Evolutionary conservation across 495 filamentous ascomycete genomes (phyloP), one percentile per base, ranked within the genome.

Genomic region (Penicillium turbatum): DNA sequence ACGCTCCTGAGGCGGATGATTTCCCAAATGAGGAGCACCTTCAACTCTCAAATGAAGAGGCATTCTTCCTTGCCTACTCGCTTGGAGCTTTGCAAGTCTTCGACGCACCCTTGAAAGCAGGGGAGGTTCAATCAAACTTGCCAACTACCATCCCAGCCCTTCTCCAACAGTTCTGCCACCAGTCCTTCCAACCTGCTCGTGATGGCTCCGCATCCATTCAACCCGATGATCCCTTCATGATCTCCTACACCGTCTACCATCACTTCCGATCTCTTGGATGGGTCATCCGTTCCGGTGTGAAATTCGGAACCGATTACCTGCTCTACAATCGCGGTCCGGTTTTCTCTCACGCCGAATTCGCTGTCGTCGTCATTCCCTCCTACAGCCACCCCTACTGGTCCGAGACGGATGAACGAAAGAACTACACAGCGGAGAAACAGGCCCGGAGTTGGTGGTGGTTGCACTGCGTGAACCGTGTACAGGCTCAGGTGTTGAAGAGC

Each of bases 181-280:
- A 85, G 56, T 89, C 87, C 9, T 83, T 85, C 66, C 87, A 87
- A 53, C 87, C 91, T 48, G 75, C 83, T 29, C 76, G 63, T 9
- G 49, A 56, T 13, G 32, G 59, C 1, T 56, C 67, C 3, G 53
- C 62, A 6, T 56, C 63, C 42, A 66, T 82, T 21, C 71, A 76
- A 48, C 80, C 85, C 0, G 87, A 95, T 70, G 88, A 95, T 59
- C 82, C 87, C 0, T 97, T 99, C 70, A 74, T 96, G 39, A 64
- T 93, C 19, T 84, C 86, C 31, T 99, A 97, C 64, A 82, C 83
- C 29, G 88, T 87, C 12, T 99, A 96, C 63, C 93, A 99, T 62
- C 93, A 99, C 68, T 99, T 93, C 72, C 89, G 93, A 21, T 95
- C 91, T 6, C 79, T 97, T 0, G 93, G 93, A 41, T 99, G 93